These are phyloP conservation scores for Cytospora schulzeri DNA, from an alignment of 2,329 filamentous ascomycete genomes.

Conservation along the genomic window DNA sequence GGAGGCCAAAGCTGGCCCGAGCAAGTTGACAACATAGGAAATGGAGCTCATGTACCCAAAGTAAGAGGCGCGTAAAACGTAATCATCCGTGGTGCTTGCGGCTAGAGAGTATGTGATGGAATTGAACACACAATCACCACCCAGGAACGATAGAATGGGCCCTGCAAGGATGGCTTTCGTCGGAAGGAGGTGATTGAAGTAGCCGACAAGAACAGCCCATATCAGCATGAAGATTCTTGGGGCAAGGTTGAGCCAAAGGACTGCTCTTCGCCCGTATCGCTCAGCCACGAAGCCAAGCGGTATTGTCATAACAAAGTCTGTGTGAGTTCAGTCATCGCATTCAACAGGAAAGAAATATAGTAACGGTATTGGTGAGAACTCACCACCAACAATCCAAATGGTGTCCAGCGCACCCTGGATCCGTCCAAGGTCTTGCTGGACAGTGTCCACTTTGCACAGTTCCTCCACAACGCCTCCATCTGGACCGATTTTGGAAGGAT, in stretches of 20 bases:
- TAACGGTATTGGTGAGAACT: constrained; percentile 19
- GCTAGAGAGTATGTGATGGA: constrained; percentile 51
- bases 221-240: constrained; percentile 44
- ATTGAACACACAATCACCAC: constrained; percentile 54
- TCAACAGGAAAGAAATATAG: too few species aligned
- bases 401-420: constrained; percentile 55
- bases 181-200: constrained; percentile 41
- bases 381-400: constrained; percentile 51
- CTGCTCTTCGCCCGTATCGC: constrained; percentile 42
- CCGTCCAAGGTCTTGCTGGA: constrained; percentile 55
- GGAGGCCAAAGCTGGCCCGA: constrained; percentile 50
- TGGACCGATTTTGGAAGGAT: constrained; percentile 39
- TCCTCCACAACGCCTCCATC: constrained; percentile 50
- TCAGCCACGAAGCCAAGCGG: constrained; percentile 50
- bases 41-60: constrained; percentile 55
- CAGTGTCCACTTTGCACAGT: constrained; percentile 54
- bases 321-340: background rate
- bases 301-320: constrained; percentile 53
- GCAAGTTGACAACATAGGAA: constrained; percentile 48
- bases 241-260: constrained; percentile 48
- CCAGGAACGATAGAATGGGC: constrained; percentile 47
- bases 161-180: constrained; percentile 44
- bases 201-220: constrained; percentile 45
- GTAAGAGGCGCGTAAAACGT: constrained; percentile 46
- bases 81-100: constrained; percentile 47